Evolutionary conservation across 176 grass and related monocot genomes (phyloP).

Genomic region (Pontederia crassipes): DNA sequence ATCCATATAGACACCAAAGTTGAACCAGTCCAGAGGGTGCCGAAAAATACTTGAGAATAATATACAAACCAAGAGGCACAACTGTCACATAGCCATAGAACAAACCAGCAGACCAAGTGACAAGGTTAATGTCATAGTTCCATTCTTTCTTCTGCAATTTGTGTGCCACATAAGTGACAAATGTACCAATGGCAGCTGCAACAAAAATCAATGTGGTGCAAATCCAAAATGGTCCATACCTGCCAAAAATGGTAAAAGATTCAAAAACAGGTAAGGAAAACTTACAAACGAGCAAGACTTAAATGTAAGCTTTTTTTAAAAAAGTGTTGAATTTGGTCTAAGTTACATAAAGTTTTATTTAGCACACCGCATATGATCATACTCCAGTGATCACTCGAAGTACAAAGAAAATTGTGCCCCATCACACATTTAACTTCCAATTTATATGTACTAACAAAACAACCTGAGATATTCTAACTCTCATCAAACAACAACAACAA

Average conservation of each 20-base stretch:
- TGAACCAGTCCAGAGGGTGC: conserved; percentile 86
- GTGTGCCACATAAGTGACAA: conserved; percentile 88
- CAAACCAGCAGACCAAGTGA: conserved; percentile 94
- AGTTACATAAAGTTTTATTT: too few relatives aligned
- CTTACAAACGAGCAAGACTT: too few relatives aligned
- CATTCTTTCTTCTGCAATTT: conserved; percentile 96
- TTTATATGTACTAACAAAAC: too few relatives aligned
- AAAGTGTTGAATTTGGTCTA: too few relatives aligned
- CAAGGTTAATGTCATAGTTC: conserved; percentile 95
- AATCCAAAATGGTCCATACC: conserved; percentile 98
- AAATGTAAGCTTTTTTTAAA: too few relatives aligned
- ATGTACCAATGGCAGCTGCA: conserved; percentile 88
- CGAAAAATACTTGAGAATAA: conserved; percentile 98
- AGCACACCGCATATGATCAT: too few relatives aligned
- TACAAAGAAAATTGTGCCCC: too few relatives aligned
- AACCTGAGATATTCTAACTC: too few relatives aligned
- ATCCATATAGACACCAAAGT: conserved; percentile 93
- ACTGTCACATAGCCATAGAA: conserved; percentile 93
- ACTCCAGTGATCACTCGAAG: too few relatives aligned
- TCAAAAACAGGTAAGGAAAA: too few relatives aligned
- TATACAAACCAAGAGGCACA: conserved; percentile 80
- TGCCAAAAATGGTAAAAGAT: conserved; percentile 17
- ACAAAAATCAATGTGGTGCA: conserved; percentile 94
- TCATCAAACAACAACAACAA: too few relatives aligned
- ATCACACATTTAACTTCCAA: too few relatives aligned